Conservation (phyloP, 169 alveolate genomes). For the Cryptosporidium ubiquitum region DNA sequence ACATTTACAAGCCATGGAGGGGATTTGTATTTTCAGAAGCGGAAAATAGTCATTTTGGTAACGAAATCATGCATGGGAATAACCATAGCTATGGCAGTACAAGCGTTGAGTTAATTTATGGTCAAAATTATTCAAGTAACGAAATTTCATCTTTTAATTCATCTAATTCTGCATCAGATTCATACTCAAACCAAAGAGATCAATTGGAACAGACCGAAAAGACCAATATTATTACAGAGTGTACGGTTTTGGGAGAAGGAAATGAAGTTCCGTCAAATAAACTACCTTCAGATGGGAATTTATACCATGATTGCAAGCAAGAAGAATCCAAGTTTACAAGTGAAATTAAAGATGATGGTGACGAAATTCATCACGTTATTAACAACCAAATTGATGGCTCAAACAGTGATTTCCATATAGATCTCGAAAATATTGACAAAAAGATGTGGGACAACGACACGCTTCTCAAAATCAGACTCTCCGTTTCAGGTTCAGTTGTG, state of each 20-base stretch:
- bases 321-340: background rate
- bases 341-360: background rate
- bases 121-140: constrained; percentile 2
- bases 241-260: background rate
- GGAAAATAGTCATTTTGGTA: background rate
- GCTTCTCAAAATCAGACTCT: constrained; percentile 52
- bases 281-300: background rate
- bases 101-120: constrained; percentile 9
- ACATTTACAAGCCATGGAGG: constrained; percentile 66
- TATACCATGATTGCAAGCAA: background rate
- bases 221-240: background rate
- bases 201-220: background rate
- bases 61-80: background rate
- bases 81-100: constrained; percentile 4
- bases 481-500: constrained; percentile 63
- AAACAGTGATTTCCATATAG: background rate
- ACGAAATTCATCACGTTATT: background rate
- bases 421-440: background rate
- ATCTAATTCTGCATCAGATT: background rate
- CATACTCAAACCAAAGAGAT: background rate
- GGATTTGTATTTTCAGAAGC: constrained; percentile 43
- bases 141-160: constrained; percentile 1
- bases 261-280: background rate
- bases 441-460: constrained; percentile 71
- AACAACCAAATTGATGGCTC: background rate